Conservation (phyloP, 768 basidiomycete species). For the Hygrophorus pudorinus region DNA sequence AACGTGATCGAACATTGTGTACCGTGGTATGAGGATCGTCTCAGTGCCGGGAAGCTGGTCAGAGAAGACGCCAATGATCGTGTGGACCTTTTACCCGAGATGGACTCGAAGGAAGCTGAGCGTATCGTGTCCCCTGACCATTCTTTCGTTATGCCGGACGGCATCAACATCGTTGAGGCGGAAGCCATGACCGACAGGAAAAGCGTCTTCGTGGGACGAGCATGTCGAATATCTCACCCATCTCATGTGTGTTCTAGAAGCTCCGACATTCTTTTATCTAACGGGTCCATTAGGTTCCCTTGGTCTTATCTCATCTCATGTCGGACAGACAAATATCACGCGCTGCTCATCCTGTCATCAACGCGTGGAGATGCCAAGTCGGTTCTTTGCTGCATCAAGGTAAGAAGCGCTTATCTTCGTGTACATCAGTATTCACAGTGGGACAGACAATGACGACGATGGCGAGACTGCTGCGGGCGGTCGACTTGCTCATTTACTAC, state of each 20-base stretch:
- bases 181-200: constrained; percentile 83
- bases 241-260: constrained; percentile 40
- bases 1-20: constrained; percentile 56
- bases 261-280: constrained; percentile 8
- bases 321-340: constrained; percentile 64
- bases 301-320: constrained; percentile 56
- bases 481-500: constrained; percentile 81
- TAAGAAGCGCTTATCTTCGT: constrained; percentile 17
- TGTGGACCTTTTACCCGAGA: constrained; percentile 10
- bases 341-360: constrained; percentile 71
- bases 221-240: constrained; percentile 70
- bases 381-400: constrained; percentile 67
- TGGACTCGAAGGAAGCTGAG: not conserved
- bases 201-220: constrained; percentile 78
- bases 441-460: constrained; percentile 85
- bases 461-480: constrained; percentile 91
- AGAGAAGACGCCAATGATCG: constrained; percentile 39
- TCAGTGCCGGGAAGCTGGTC: constrained; percentile 43
- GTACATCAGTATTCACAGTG: not conserved
- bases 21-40: constrained; percentile 62
- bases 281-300: constrained; percentile 41
- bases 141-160: constrained; percentile 37
- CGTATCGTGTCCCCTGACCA: constrained; percentile 10
- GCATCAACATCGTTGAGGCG: constrained; percentile 56
- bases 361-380: constrained; percentile 73